Evolutionary conservation across 306 rosid species (phyloP).

Genomic region (Begonia loranthoides): DNA sequence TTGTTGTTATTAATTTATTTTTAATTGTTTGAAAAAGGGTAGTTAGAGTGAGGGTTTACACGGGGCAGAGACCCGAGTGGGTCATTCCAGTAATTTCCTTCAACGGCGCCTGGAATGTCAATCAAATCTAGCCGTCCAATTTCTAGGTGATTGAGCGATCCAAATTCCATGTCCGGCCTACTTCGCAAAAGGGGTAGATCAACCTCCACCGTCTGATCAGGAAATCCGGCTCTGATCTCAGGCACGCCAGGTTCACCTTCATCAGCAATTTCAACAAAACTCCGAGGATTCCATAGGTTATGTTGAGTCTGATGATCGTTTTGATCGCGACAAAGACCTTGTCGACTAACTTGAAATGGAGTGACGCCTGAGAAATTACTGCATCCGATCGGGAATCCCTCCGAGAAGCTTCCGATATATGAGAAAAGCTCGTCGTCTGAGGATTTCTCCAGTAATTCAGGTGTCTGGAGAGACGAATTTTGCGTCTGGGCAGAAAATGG

Average conservation of each 20-base stretch:
- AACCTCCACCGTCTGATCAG: constrained; percentile 32
- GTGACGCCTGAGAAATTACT: too few species aligned
- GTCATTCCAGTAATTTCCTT: constrained; percentile 52
- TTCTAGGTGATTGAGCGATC: constrained; percentile 57
- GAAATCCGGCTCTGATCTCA: constrained; percentile 26
- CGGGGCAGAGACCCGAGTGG: too few species aligned
- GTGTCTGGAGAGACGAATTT: too few species aligned
- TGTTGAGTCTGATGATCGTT: too few species aligned
- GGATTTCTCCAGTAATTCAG: too few species aligned
- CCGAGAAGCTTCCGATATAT: constrained; percentile 50
- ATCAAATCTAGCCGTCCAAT: constrained; percentile 19
- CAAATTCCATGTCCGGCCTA: constrained; percentile 24
- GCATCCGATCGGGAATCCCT: background rate
- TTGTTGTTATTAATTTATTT: too few species aligned
- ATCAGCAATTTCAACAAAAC: constrained; percentile 24
- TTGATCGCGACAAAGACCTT: too few species aligned
- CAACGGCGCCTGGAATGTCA: constrained; percentile 57
- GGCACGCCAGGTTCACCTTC: constrained; percentile 13
- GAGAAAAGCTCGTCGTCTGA: constrained; percentile 47
- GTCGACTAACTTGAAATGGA: too few species aligned
- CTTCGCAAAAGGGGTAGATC: too few species aligned
- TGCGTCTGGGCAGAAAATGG: too few species aligned
- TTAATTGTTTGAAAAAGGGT: background rate
- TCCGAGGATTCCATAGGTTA: too few species aligned
- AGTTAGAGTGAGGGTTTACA: background rate